Conservation (phyloP, 2,329 filamentous ascomycete species). For the Xylaria sp. region DNA sequence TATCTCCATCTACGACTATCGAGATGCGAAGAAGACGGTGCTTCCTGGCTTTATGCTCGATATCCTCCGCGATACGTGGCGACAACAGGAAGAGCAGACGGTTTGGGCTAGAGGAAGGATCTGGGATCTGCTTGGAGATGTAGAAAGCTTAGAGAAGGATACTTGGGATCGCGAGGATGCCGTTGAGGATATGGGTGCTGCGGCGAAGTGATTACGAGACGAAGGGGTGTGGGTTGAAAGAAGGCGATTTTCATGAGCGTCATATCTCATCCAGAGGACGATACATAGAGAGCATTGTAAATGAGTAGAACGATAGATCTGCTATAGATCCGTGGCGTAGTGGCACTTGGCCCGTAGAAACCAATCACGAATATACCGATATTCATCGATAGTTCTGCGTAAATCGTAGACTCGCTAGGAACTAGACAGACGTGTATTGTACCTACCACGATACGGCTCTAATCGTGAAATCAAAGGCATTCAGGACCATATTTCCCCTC, state of each 20-base stretch:
- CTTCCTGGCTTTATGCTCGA: constrained; percentile 70
- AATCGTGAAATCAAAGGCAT: not conserved
- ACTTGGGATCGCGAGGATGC: constrained; percentile 80
- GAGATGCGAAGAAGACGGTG: constrained; percentile 62
- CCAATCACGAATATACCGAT: not conserved
- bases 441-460: not conserved
- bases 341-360: not conserved
- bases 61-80: constrained; percentile 68
- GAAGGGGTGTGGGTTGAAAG: not conserved
- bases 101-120: constrained; percentile 63
- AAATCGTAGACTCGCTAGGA: not conserved
- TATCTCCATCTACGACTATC: constrained; percentile 82
- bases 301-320: not conserved
- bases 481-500: not conserved
- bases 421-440: not conserved
- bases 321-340: not conserved
- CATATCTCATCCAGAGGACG: not conserved
- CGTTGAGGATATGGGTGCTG: constrained; percentile 71
- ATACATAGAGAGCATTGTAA: not conserved
- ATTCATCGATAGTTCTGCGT: not conserved
- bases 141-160: constrained; percentile 72
- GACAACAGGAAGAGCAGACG: constrained; percentile 69
- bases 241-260: not conserved
- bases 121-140: constrained; percentile 63
- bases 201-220: constrained; percentile 6